Conservation (phyloP, 2,329 filamentous ascomycete genomes). For the Cadophora malorum region DNA sequence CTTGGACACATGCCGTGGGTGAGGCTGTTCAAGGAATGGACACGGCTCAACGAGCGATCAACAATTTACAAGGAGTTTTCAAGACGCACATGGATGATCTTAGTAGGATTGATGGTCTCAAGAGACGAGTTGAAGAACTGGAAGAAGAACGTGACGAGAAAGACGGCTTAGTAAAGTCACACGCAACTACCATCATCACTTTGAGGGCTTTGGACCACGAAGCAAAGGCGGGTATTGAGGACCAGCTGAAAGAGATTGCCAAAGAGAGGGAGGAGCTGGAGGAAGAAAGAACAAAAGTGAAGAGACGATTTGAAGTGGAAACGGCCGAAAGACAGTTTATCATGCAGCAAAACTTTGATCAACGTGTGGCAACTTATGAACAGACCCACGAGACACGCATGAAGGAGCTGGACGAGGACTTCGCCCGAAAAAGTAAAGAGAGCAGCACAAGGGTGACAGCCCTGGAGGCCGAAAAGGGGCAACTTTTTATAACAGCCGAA, state of each 20-base stretch:
- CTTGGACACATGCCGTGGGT: not conserved
- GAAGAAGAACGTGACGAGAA: not conserved
- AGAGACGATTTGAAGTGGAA: not conserved
- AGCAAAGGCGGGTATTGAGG: not conserved
- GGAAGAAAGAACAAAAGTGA: not conserved
- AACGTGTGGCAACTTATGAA: not conserved
- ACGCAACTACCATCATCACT: not conserved
- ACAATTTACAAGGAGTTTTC: not conserved
- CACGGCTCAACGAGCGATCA: not conserved
- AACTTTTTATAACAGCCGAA: not conserved
- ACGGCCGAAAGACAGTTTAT: not conserved
- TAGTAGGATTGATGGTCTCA: not conserved
- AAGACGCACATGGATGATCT: not conserved
- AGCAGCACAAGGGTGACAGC: not conserved
- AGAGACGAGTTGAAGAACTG: not conserved
- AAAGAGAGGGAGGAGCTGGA: not conserved
- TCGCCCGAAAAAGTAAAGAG: not conserved
- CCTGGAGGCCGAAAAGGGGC: not conserved
- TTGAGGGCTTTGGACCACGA: not conserved
- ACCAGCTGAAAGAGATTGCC: not conserved
- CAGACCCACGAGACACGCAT: not conserved
- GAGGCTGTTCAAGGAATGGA: not conserved
- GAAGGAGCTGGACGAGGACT: not conserved
- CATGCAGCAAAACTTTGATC: not conserved
- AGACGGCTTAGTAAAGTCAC: not conserved